These are phyloP conservation scores for Prunus padus DNA, from an alignment of 306 rosid genomes.

Conservation along the genomic window DNA sequence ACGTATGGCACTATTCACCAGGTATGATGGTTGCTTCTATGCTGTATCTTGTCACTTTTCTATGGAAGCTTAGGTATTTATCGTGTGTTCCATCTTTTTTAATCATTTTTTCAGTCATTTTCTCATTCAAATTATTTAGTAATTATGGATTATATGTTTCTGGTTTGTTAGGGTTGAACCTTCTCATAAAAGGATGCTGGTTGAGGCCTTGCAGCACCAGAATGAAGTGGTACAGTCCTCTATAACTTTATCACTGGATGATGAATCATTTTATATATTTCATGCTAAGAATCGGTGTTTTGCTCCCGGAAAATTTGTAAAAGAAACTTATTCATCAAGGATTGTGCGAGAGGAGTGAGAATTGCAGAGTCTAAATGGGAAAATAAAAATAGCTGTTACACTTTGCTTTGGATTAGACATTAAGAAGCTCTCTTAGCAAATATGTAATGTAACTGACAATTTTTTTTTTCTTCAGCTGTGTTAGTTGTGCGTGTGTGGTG, in stretches of 20 bases:
- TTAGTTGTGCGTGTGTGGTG: too few relatives aligned
- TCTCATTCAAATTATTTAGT: neutral
- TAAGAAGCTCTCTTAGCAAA: too few relatives aligned
- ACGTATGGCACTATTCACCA: constrained; percentile 86
- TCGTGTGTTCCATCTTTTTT: neutral
- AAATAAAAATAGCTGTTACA: too few relatives aligned
- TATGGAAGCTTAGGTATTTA: constrained; percentile 5
- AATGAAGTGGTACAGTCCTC: constrained; percentile 84
- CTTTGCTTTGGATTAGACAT: too few relatives aligned
- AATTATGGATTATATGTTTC: constrained; percentile 9
- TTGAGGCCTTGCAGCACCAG: constrained; percentile 92
- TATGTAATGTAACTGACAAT: too few relatives aligned
- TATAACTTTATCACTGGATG: neutral
- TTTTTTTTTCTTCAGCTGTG: too few relatives aligned
- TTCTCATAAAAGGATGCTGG: constrained; percentile 94
- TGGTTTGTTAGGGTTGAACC: constrained; percentile 81
- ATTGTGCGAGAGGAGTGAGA: neutral
- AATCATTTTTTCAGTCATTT: neutral
- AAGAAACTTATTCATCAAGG: neutral
- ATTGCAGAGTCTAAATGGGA: neutral
- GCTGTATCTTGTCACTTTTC: neutral
- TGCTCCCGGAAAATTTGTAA: neutral
- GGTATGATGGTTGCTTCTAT: constrained; percentile 41
- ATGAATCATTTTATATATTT: neutral
- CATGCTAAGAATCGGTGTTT: neutral